These are phyloP conservation scores for Clonostachys rosea DNA, from an alignment of 2,329 filamentous ascomycete genomes.

Conservation along the genomic window DNA sequence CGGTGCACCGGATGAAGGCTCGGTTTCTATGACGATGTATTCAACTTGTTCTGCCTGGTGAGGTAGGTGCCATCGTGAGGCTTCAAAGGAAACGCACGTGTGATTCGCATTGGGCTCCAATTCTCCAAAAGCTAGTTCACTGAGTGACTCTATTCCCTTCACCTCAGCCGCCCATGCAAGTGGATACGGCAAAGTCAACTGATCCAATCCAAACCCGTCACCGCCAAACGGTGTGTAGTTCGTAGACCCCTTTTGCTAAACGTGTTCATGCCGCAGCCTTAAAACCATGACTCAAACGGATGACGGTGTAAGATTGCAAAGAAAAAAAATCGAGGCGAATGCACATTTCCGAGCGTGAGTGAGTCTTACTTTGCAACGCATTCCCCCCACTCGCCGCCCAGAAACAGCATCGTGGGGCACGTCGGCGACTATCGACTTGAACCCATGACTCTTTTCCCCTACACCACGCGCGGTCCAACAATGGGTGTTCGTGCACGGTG, in stretches of 20 bases:
- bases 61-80: neutral
- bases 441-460: no score
- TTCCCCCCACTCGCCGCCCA: neutral
- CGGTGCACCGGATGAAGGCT: slow-evolving; percentile 1
- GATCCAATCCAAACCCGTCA: neutral
- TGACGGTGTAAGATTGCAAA: neutral
- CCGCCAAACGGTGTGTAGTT: neutral
- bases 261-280: neutral
- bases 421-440: no score
- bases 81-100: neutral
- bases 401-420: no score
- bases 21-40: slow-evolving; percentile 5
- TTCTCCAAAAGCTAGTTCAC: no score
- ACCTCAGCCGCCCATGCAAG: no score
- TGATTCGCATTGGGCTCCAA: neutral
- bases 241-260: neutral
- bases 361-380: neutral
- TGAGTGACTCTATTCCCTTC: no score
- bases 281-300: neutral
- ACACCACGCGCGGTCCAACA: no score
- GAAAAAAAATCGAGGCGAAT: neutral
- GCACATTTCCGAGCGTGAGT: neutral
- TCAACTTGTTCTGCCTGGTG: neutral
- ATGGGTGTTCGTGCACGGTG: no score
- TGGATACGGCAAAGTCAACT: neutral